These are phyloP conservation scores for Ceratocystis cubensis DNA, from an alignment of 2,329 filamentous ascomycete genomes.

Conservation along the genomic window DNA sequence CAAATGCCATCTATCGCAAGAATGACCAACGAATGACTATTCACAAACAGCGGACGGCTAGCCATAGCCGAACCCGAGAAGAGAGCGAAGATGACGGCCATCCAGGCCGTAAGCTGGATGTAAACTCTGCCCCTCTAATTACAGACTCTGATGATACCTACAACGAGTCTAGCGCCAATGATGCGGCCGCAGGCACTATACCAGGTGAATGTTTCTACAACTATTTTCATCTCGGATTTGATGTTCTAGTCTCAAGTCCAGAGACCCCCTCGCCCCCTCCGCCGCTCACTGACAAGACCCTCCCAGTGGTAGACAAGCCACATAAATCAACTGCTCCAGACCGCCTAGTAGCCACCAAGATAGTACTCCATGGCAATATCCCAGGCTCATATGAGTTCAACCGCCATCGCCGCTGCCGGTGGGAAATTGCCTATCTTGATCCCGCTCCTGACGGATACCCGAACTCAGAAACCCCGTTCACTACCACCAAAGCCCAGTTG, in stretches of 20 bases:
- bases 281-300: conserved; percentile 32
- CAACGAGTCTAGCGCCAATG: conserved; percentile 45
- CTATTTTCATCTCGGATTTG: conserved; percentile 92
- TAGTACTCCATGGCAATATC: conserved; percentile 89
- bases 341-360: conserved; percentile 71
- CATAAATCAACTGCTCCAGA: conserved; percentile 38
- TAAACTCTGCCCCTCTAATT: conserved; percentile 29
- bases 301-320: conserved; percentile 22
- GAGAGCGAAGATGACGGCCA: conserved; percentile 28
- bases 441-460: conserved; percentile 27
- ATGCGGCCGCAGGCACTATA: conserved; percentile 40
- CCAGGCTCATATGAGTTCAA: conserved; percentile 97
- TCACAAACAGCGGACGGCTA: conserved; percentile 51
- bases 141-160: conserved; percentile 57
- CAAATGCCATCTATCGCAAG: conserved; percentile 87
- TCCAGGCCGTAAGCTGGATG: not conserved
- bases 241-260: conserved; percentile 76
- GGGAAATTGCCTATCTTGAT: conserved; percentile 55
- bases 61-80: conserved; percentile 35
- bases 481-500: conserved; percentile 56
- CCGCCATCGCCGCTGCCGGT: conserved; percentile 76
- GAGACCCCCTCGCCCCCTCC: conserved; percentile 51
- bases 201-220: conserved; percentile 84
- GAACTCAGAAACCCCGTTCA: conserved; percentile 66
- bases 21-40: conserved; percentile 81